Evolutionary conservation across 495 filamentous ascomycete species (phyloP).

Genomic region (Penicillium waksmanii): DNA sequence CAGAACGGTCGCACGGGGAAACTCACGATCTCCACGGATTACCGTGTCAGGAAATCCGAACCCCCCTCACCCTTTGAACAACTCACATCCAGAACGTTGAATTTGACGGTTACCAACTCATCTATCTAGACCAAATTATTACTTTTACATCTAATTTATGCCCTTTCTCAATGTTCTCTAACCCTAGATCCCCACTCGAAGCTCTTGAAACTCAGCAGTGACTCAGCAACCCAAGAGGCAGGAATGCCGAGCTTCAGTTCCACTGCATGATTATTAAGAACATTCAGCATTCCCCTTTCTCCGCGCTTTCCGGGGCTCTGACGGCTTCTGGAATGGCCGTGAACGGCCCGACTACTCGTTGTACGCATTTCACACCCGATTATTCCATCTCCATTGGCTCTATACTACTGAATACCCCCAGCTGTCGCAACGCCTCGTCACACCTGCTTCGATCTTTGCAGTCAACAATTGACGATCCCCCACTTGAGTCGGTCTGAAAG

Average conservation of each 20-base stretch:
- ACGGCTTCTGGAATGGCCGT: not conserved
- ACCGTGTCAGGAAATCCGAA: conserved; percentile 34
- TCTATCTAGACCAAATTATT: too few species aligned
- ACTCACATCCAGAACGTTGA: conserved; percentile 10
- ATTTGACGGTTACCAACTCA: not conserved
- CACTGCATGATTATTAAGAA: not conserved
- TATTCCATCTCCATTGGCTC: not conserved
- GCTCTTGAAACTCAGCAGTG: conserved; percentile 1
- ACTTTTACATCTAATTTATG: not conserved
- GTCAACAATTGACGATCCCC: conserved; percentile 5
- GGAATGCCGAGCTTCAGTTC: conserved; percentile 4
- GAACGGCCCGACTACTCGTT: not conserved
- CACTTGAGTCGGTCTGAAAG: conserved; percentile 3
- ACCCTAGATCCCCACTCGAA: not conserved
- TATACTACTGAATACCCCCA: not conserved
- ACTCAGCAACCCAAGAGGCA: conserved; percentile 7
- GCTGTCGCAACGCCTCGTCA: not conserved
- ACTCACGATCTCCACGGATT: conserved; percentile 38
- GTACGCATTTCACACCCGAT: not conserved
- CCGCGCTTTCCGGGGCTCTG: not conserved
- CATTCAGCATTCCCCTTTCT: conserved; percentile 2
- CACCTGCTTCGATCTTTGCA: not conserved
- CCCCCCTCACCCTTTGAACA: conserved; percentile 24
- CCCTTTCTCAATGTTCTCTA: not conserved
- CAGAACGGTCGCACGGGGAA: conserved; percentile 25